Percentiles rank a stretch among this genome's conserved stretches.
These are phyloP conservation scores for Camellia granthamiana DNA, from an alignment of 148 eudicot species.

Conservation along the genomic window DNA sequence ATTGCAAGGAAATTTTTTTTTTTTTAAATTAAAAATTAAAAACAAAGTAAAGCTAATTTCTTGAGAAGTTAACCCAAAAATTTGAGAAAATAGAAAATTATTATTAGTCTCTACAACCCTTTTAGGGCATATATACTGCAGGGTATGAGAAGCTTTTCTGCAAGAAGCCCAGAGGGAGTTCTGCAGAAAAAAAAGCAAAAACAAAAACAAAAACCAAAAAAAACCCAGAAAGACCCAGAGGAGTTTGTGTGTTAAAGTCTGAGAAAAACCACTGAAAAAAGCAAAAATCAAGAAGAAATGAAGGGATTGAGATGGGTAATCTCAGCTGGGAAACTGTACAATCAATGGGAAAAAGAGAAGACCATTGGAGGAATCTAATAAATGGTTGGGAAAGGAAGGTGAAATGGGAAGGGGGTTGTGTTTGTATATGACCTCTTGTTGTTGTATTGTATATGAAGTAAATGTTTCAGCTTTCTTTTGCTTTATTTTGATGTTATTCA, in stretches of 20 bases:
- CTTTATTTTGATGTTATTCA: conserved; percentile 28
- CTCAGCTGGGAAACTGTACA: conserved; percentile 35
- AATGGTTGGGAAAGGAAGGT: conserved; percentile 65
- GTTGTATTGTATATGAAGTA: conserved; percentile 39
- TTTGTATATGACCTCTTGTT: conserved; percentile 44
- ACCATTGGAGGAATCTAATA: conserved; percentile 47
- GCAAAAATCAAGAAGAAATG: conserved; percentile 29
- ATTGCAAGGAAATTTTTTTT: background rate
- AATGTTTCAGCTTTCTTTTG: conserved; percentile 60
- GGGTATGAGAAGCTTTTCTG: conserved; percentile 23
- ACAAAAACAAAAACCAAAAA: background rate
- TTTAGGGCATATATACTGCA: conserved; percentile 27
- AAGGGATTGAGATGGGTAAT: conserved; percentile 33
- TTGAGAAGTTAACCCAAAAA: conserved; percentile 5
- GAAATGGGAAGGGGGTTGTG: conserved; percentile 49
- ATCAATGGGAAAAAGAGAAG: conserved; percentile 32
- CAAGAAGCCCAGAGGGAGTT: conserved; percentile 36
- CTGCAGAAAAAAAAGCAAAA: conserved; percentile 12
- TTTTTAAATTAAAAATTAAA: background rate
- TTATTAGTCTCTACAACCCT: conserved; percentile 40
- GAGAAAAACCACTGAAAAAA: conserved; percentile 26
- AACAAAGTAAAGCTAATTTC: conserved; percentile 4
- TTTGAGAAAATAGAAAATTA: conserved; percentile 9
- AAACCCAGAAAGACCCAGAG: conserved; percentile 39
- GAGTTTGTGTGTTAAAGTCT: conserved; percentile 25